Evolutionary conservation across 345 rosid genomes (phyloP), one percentile per base, ranked within the genome.

Genomic region (Salix purpurea): DNA sequence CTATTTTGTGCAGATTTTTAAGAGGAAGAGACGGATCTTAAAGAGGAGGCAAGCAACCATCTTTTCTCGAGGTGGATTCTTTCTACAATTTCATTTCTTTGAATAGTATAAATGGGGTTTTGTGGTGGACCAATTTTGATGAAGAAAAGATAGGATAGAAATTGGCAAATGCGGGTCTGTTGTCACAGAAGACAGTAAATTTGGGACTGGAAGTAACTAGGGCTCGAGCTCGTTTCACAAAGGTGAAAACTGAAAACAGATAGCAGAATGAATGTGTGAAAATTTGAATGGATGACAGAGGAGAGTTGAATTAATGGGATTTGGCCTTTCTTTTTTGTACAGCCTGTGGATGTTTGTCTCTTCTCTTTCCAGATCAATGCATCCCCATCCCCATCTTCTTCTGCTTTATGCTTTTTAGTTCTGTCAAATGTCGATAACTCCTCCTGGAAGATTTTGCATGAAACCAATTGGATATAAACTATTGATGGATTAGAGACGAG

Each of bases 291-390:
- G 40, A 64, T 56, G 61, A 46, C 39, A 71, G 42, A 24, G 65
- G 69, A 72, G 71, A 36, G 54, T 48, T 52, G 50, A 74, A 75
- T 74, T 62, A 54, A 77, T 67, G 73, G 80, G 69, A 23, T 56
- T 30, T 79, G 71, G 69, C 40, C 50, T 28, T 76, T 42, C 19
- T 36, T 44, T 44, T 76, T 8, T 32, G 36, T 2, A 9, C 16
- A 40, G 42, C 30, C 30, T 79, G 80, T 84, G 88, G 44, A 61
- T 81, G 80, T 23, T 73, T 74, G 70, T 72, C 74, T 75, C 78
- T 44, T 72, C 74, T 72, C 78, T 44, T 76, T 39, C 80, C 60
- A 79, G 30, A 42, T 70, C 67, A 72, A 73, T 79, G 80, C 78
- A 74, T 65, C 75, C 58, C 84, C 67, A 74, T 65, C 75, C 58